These are phyloP conservation scores for Claviceps digitariae DNA, from an alignment of 2,329 filamentous ascomycete species.

Conservation along the genomic window DNA sequence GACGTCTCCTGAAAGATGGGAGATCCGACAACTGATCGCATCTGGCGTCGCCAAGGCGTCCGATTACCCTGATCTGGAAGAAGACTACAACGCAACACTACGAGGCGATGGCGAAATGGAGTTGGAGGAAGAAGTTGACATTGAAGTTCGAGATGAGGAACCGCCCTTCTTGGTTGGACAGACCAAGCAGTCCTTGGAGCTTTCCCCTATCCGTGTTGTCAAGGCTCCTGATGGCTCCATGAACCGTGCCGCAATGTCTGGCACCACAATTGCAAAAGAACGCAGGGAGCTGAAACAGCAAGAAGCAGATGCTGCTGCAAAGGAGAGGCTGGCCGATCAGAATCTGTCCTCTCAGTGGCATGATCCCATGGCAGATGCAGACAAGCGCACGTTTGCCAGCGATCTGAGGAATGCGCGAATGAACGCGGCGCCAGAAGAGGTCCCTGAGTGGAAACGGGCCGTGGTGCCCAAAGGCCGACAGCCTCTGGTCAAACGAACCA, in stretches of 20 bases:
- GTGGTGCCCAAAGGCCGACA: slow-evolving; percentile 58
- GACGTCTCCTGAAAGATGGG: slow-evolving; percentile 95
- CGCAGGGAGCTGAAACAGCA: slow-evolving; percentile 78
- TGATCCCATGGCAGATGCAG: slow-evolving; percentile 82
- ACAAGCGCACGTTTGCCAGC: slow-evolving; percentile 76
- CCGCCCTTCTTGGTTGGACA: slow-evolving; percentile 92
- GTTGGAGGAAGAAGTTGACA: slow-evolving; percentile 91
- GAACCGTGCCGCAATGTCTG: slow-evolving; percentile 91
- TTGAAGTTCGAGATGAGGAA: slow-evolving; percentile 91
- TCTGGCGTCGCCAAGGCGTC: slow-evolving; percentile 86
- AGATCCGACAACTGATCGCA: slow-evolving; percentile 91
- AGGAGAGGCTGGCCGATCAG: slow-evolving; percentile 58
- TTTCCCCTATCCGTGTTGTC: slow-evolving; percentile 91
- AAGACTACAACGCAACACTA: slow-evolving; percentile 81
- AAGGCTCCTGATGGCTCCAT: slow-evolving; percentile 98
- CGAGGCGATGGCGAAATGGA: slow-evolving; percentile 80
- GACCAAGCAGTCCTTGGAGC: slow-evolving; percentile 87
- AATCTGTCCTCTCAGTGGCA: slow-evolving; percentile 89
- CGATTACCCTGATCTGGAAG: slow-evolving; percentile 88
- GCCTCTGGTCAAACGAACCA: slow-evolving; percentile 73
- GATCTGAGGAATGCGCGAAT: slow-evolving; percentile 61
- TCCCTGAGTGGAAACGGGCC: slow-evolving; percentile 88
- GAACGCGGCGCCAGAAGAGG: slow-evolving; percentile 47
- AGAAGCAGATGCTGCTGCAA: slow-evolving; percentile 62
- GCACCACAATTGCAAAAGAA: slow-evolving; percentile 78